These are phyloP conservation scores for Camellia oleifera DNA, from an alignment of 179 eudicot genomes.

Conservation along the genomic window DNA sequence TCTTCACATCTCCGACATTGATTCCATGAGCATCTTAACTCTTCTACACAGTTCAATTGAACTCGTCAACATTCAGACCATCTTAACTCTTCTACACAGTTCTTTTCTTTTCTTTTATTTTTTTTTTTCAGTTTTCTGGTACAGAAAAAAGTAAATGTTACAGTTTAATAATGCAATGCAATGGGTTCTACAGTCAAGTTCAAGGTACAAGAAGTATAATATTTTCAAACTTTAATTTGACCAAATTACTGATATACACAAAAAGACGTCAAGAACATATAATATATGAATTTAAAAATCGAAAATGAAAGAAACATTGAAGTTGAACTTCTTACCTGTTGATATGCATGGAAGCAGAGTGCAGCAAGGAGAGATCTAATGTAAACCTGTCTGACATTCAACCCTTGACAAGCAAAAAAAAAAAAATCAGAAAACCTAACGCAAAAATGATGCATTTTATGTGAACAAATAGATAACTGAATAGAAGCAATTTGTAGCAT, in stretches of 20 bases:
- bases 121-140: not conserved
- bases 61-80: no score
- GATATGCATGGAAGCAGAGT: conserved; percentile 74
- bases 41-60: no score
- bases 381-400: conserved; percentile 54
- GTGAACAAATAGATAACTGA: not conserved
- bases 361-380: conserved; percentile 57
- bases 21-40: no score
- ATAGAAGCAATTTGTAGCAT: not conserved
- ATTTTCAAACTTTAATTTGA: not conserved
- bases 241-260: not conserved
- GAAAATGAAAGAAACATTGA: not conserved
- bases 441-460: not conserved
- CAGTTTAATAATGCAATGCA: not conserved
- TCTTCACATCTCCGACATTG: no score
- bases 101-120: not conserved
- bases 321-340: conserved; percentile 41
- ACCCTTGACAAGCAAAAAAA: conserved; percentile 35
- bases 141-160: not conserved
- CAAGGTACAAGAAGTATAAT: not conserved
- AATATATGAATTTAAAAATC: not conserved
- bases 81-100: no score
- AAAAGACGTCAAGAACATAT: not conserved
- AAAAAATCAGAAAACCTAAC: not conserved
- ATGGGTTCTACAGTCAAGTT: not conserved